Base-by-base conservation (phyloP, 208 protist species). In the Giardia muris region DNA sequence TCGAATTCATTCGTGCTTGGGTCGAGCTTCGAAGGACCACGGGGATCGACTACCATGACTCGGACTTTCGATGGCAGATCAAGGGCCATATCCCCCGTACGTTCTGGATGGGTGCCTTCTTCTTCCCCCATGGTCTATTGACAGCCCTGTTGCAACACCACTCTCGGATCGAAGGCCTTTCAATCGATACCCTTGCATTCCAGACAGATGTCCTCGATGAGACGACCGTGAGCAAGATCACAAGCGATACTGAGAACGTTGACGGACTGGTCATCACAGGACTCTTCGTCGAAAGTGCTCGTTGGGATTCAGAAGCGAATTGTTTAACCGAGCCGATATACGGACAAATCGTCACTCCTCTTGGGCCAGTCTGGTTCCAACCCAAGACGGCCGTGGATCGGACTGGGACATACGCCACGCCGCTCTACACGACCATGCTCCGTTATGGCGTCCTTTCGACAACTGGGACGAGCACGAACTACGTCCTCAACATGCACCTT, bases 51-150 rank as follows among this genome's bases (percentile, higher is more conserved):
- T 4, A 89, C 4, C 86, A 43, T 10, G 42, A 45, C 86, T 22
- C n/a, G 4, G 42, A 89, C 4, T 89, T 43, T 43, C 86, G 42
- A 22, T 89, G 19, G 4, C 86, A 89, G 48, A 47, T 97, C 57
- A 93, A 95, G 67, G 94, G 97, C 92, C 97, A 97, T 42, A 96
- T 98, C 94, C 97, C 97, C 46, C 93, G 94, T 45, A 96, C 95
- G 86, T 98, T 96, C 94, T 98, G 97, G 97, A 96, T 98, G 87
- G 97, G 97, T 4, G 97, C 97, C 46, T 99, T 99, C 95, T 99
- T 97, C 96, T 99, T 99, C 95, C 97, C 98, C 0, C 98, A 98
- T 94, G 97, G 97, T 47, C 99, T 99, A 94, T 96, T 99, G 94
- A 99, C 98, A 0, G 98, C 97, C 92, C 95, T 96, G 44, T 96